phyloP scores from a whole-genome alignment of 2,329 filamentous ascomycete species.

The Claviceps maximensis region DNA sequence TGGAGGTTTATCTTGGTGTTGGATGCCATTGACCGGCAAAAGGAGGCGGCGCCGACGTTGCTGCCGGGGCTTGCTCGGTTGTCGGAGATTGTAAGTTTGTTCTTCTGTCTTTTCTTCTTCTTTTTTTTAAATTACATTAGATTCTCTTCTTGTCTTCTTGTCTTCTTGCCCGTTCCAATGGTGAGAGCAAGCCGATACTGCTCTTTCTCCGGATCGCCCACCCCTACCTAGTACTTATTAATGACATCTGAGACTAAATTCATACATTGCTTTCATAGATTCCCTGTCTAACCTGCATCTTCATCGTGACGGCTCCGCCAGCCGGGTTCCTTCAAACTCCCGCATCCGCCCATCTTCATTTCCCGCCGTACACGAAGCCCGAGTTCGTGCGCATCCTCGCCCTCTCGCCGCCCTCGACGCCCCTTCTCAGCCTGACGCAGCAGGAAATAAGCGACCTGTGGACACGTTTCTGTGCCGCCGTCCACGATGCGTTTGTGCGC shows the following conservation, averaged over 20 bases:
- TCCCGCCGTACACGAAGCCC: conserved; percentile 69
- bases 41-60: conserved; percentile 66
- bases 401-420: conserved; percentile 26
- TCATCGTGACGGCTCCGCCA: conserved; percentile 61
- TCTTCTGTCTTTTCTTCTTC: neutral
- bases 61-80: conserved; percentile 70
- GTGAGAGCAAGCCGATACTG: neutral
- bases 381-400: conserved; percentile 69
- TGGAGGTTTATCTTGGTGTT: conserved; percentile 69
- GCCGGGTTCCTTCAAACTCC: conserved; percentile 56
- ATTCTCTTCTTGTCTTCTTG: neutral
- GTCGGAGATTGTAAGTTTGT: conserved; percentile 57
- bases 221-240: neutral
- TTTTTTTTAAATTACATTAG: no score
- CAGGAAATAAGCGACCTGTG: conserved; percentile 55
- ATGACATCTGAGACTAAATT: neutral
- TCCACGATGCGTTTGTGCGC: conserved; percentile 77
- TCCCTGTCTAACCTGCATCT: conserved; percentile 60
- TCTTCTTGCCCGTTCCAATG: neutral
- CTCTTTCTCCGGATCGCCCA: neutral
- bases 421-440: conserved; percentile 35
- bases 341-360: conserved; percentile 64
- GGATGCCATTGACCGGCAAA: conserved; percentile 75
- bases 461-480: conserved; percentile 66
- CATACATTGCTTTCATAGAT: conserved; percentile 39